Evolutionary conservation across 1,284 basidiomycete species (phyloP).

Genomic region (Pseudozyma pruni): DNA sequence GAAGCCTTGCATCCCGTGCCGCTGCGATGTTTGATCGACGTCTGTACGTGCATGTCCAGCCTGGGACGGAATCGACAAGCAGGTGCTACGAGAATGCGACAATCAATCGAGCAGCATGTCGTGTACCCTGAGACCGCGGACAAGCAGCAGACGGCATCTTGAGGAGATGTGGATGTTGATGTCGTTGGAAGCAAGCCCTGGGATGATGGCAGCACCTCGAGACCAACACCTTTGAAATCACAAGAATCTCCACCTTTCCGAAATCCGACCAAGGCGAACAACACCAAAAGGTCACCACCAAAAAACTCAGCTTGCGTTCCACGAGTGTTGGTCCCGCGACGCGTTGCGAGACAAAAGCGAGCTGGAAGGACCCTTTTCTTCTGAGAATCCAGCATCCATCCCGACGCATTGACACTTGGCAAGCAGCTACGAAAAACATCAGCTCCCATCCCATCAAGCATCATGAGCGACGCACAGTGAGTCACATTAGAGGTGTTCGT

Average conservation of each 20-base stretch:
- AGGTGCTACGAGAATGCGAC: too few relatives aligned
- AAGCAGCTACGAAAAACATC: not conserved
- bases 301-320: too few relatives aligned
- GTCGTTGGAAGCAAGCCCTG: not conserved
- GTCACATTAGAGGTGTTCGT: not conserved
- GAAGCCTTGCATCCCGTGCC: conserved; percentile 17
- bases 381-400: not conserved
- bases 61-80: not conserved
- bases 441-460: not conserved
- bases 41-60: too few relatives aligned
- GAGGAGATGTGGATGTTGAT: not conserved
- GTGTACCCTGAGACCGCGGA: too few relatives aligned
- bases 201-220: not conserved
- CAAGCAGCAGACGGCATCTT: too few relatives aligned
- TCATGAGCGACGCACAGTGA: conserved; percentile 17
- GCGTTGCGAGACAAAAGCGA: too few relatives aligned
- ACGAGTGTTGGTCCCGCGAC: not conserved
- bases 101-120: too few relatives aligned
- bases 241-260: too few relatives aligned
- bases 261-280: not conserved
- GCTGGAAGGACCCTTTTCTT: not conserved
- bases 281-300: too few relatives aligned
- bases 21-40: not conserved
- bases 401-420: not conserved
- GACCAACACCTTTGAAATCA: not conserved